phyloP scores from a whole-genome alignment of 352 stramenopile genomes.

The Proteromonas lacertae region DNA sequence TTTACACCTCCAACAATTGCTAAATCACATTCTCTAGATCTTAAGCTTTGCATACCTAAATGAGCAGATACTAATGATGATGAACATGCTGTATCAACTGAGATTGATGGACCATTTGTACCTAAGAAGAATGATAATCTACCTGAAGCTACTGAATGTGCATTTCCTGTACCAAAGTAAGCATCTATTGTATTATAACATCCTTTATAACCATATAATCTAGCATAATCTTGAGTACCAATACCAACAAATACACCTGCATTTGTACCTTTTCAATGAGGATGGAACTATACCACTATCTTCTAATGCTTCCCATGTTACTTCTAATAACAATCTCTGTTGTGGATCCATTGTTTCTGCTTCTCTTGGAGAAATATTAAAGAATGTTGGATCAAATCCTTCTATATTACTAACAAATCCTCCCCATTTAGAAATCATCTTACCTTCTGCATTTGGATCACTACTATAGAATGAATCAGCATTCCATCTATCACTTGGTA shows the following conservation, averaged over 20 bases:
- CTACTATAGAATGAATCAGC: background rate
- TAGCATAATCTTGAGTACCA: slow-evolving; percentile 2
- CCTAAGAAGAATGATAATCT: slow-evolving; percentile 12
- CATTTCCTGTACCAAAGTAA: background rate
- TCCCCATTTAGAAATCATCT: too few relatives aligned
- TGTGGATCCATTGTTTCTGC: slow-evolving; percentile 12
- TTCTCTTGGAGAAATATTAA: slow-evolving; percentile 7
- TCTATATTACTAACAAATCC: too few relatives aligned
- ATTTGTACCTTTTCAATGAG: background rate
- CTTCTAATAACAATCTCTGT: slow-evolving; percentile 13
- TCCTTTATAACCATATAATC: slow-evolving; percentile 2
- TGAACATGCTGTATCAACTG: slow-evolving; percentile 15
- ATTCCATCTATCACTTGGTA: slow-evolving; percentile 4
- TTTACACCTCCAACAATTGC: slow-evolving; percentile 11
- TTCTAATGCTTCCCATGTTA: slow-evolving; percentile 4
- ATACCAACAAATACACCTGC: slow-evolving; percentile 3
- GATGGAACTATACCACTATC: background rate
- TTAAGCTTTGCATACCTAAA: slow-evolving; percentile 5
- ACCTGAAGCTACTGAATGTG: slow-evolving; percentile 1
- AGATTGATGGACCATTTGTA: slow-evolving; percentile 12
- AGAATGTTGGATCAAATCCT: slow-evolving; percentile 9
- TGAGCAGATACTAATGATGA: slow-evolving; percentile 15
- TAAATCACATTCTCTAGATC: slow-evolving; percentile 2
- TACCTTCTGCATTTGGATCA: slow-evolving; percentile 7
- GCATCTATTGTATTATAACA: background rate